Percentiles rank a stretch among this genome's conserved stretches.
Conservation (phyloP, 306 rosid species). For the Trifolium repens region DNA sequence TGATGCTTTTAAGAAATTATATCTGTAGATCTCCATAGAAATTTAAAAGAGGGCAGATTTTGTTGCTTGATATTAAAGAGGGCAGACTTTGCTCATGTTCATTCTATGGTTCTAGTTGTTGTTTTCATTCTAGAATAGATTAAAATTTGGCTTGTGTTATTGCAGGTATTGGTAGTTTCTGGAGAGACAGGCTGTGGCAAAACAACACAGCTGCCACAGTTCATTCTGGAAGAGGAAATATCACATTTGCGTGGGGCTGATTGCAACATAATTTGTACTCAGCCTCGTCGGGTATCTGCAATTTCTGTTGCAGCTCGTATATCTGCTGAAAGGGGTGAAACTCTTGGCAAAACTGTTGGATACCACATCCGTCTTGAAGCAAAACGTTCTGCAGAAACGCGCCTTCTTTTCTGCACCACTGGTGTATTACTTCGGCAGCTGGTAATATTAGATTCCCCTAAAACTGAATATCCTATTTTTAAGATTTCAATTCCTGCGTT, state of each 20-base stretch:
- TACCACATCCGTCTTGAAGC: constrained; percentile 96
- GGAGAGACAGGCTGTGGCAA: constrained; percentile 99
- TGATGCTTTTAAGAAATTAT: constrained; percentile 20
- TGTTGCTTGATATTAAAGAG: constrained; percentile 21
- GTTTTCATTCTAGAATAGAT: constrained; percentile 23
- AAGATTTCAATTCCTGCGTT: constrained; percentile 30
- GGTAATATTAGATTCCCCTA: constrained; percentile 55
- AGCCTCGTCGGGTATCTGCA: constrained; percentile 98
- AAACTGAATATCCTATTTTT: constrained; percentile 29
- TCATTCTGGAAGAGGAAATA: constrained; percentile 87
- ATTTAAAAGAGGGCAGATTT: constrained; percentile 13
- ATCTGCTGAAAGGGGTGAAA: constrained; percentile 90
- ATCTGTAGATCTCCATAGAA: constrained; percentile 31
- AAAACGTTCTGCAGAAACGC: constrained; percentile 78
- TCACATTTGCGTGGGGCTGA: constrained; percentile 72
- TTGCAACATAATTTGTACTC: constrained; percentile 90
- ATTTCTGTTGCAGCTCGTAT: constrained; percentile 95
- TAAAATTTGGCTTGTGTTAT: constrained; percentile 43
- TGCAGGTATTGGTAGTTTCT: constrained; percentile 92
- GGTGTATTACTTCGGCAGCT: constrained; percentile 91
- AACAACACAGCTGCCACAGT: constrained; percentile 94
- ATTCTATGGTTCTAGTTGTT: constrained; percentile 24
- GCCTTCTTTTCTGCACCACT: constrained; percentile 91
- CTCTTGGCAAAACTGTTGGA: constrained; percentile 88
- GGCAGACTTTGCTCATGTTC: constrained; percentile 7